phyloP scores from a whole-genome alignment of 2,329 filamentous ascomycete genomes.

The Botrytis hyacinthi region DNA sequence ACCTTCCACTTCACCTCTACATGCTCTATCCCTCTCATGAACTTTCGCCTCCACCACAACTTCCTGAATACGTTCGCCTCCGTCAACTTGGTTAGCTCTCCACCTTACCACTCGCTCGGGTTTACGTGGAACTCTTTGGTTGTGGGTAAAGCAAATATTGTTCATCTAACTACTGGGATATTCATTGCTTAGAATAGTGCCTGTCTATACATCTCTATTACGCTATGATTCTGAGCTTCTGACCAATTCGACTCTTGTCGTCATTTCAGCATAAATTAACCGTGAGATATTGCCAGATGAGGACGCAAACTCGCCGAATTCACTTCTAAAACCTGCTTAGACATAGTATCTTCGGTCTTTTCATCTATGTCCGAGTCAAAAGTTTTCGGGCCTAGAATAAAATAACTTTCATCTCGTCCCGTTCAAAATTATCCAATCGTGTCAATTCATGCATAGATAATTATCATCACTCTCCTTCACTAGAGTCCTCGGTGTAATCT shows the following conservation, averaged over 20 bases:
- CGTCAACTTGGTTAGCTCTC: neutral
- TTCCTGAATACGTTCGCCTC: neutral
- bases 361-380: neutral
- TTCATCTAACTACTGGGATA: neutral
- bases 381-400: no score
- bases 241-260: no score
- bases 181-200: neutral
- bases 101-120: neutral
- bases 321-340: neutral
- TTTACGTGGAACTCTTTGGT: neutral
- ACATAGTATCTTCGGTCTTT: neutral
- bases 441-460: no score
- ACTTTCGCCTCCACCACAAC: neutral
- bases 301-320: neutral
- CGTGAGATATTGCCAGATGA: neutral
- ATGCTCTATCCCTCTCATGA: neutral
- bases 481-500: neutral
- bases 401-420: no score
- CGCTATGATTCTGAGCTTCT: no score
- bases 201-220: no score
- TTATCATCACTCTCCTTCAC: no score
- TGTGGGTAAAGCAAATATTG: rapidly evolving
- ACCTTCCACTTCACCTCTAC: neutral
- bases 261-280: no score
- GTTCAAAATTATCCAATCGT: no score